A percentile compares a stretch with the other conserved stretches of the same genome.
phyloP scores from a whole-genome alignment of 352 stramenopile genomes.

The Elongisporangium senticosum region DNA sequence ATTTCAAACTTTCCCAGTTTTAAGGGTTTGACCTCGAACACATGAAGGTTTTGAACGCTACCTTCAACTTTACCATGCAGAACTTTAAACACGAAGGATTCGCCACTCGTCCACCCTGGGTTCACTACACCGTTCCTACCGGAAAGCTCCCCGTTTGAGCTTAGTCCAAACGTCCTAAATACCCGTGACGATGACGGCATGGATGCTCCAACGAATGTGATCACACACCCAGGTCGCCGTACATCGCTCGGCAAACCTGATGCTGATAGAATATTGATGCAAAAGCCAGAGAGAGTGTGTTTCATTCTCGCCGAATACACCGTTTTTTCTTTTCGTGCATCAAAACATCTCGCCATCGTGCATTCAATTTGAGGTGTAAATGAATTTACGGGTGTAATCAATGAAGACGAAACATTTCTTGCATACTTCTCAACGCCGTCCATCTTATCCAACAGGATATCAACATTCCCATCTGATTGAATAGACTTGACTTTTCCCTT shows the following conservation, averaged over 20 bases:
- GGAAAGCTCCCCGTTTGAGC: conserved; percentile 20
- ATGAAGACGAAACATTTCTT: conserved; percentile 14
- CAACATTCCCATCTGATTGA: conserved; percentile 43
- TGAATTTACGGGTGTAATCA: conserved; percentile 40
- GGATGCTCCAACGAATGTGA: conserved; percentile 45
- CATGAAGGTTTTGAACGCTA: conserved; percentile 13
- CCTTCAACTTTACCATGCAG: conserved; percentile 6
- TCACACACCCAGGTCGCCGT: conserved; percentile 23
- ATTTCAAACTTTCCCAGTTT: conserved; percentile 17
- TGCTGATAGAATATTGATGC: conserved; percentile 39
- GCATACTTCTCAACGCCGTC: conserved; percentile 12
- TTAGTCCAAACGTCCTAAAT: conserved; percentile 7
- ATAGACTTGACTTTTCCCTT: conserved; percentile 45
- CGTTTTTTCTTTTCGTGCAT: conserved; percentile 12
- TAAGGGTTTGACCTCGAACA: conserved; percentile 21
- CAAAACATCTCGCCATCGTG: conserved; percentile 30
- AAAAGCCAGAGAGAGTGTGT: conserved; percentile 34
- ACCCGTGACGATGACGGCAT: conserved; percentile 2
- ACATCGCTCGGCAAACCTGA: conserved; percentile 31
- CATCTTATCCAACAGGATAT: conserved; percentile 29
- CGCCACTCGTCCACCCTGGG: conserved; percentile 10
- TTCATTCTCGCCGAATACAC: conserved; percentile 23
- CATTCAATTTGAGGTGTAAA: conserved; percentile 29
- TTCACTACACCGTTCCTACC: conserved; percentile 8
- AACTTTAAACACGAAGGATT: conserved; percentile 12